Conservation (phyloP, 306 rosid species). For the Acacia acuminata region DNA sequence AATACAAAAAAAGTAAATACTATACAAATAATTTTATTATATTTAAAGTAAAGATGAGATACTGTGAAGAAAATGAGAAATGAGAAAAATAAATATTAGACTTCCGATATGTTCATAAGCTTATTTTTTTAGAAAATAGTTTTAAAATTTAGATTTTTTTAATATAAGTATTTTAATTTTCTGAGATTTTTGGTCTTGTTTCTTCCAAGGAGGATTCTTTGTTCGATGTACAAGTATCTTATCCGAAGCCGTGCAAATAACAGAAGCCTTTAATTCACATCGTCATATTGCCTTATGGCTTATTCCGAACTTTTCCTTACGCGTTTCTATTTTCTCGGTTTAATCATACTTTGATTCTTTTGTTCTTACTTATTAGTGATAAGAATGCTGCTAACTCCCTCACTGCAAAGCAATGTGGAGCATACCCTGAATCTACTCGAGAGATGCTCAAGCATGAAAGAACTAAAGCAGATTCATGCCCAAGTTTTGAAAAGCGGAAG, state of each 20-base stretch:
- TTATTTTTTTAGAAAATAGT: too few relatives aligned
- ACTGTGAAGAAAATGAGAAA: too few relatives aligned
- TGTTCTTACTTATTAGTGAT: neutral
- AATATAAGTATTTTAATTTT: neutral
- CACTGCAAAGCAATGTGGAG: slow-evolving; percentile 34
- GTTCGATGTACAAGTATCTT: neutral
- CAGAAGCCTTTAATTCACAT: neutral
- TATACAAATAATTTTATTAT: too few relatives aligned
- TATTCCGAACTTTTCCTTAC: neutral
- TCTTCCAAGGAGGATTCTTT: neutral
- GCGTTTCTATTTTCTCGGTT: neutral
- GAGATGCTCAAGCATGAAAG: slow-evolving; percentile 60
- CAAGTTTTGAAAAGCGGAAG: slow-evolving; percentile 52
- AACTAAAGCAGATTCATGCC: slow-evolving; percentile 67
- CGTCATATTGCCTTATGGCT: neutral
- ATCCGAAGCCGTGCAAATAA: neutral
- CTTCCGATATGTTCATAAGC: too few relatives aligned
- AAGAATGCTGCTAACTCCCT: slow-evolving; percentile 28
- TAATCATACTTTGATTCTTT: neutral
- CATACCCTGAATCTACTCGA: slow-evolving; percentile 49
- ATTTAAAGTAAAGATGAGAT: too few relatives aligned
- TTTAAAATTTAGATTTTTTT: too few relatives aligned
- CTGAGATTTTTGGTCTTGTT: neutral
- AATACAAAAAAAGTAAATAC: too few relatives aligned
- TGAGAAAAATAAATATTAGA: too few relatives aligned